Evolutionary conservation across 1,284 basidiomycete species (phyloP), one percentile per base, ranked within the genome.

Genomic region (Ceratobasidium sp.): DNA sequence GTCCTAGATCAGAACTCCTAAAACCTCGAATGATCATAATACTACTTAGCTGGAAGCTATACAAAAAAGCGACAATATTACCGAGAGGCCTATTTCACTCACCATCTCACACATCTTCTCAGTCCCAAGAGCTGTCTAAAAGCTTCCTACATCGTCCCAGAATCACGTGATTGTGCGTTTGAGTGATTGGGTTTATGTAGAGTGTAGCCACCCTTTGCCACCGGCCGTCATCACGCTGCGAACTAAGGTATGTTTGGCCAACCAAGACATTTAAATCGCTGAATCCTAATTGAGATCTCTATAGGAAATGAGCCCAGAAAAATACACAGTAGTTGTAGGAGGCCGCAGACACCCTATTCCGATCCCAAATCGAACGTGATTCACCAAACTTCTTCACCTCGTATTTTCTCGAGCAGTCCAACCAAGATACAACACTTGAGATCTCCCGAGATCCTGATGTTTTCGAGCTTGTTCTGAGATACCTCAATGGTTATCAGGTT

Each of bases 401-500:
- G n/a, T 21, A 41, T n/a, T 58, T 58, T n/a, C 21, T 58, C 13
- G 55, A 58, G 11, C 7, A 13, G 3, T 14, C 9, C 32, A 18
- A 23, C 5, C 9, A 9, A 8, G 23, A 7, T 26, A 18, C 13
- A 8, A 38, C 4, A 30, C 30, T 59, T 11, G 57, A 59, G 9
- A 38, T 59, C 11, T 59, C 57, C 23, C 57, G 57, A 9, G 43
- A 62, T 26, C 59, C 43, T 44, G 30, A 44, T 21, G 18, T 62
- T 23, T 62, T 62, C 23, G 38, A 62, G 59, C 38, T 62, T 14
- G 38, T 62, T 3, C 30, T 62, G 38, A 18, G 43, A 13, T 62
- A 62, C 23, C 59, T 62, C 9, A 62, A 62, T 30, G 59, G 59
- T 1, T 62, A 62, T 43, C 59, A 63, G n/a, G 44, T 63, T 9